Conservation (phyloP, 352 stramenopile species). For the Globisporangium acanthophoron region DNA sequence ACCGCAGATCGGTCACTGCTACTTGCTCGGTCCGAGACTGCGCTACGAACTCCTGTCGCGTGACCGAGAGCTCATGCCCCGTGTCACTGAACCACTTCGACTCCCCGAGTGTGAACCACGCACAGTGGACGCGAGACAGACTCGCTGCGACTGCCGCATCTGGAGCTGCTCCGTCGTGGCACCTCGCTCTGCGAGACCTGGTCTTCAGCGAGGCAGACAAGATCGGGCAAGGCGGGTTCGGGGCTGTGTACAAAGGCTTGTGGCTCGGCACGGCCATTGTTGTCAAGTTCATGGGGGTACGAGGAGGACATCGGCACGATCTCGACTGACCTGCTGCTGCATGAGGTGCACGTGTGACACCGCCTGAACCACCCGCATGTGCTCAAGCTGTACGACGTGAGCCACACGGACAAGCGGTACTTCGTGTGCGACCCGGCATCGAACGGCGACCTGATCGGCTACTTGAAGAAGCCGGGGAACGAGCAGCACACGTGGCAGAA, state of each 20-base stretch:
- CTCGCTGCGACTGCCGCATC: neutral
- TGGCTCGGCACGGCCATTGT: neutral
- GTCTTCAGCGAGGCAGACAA: neutral
- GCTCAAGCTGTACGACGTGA: neutral
- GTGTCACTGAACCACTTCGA: neutral
- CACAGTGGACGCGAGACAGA: neutral
- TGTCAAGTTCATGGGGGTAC: neutral
- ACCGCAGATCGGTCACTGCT: neutral
- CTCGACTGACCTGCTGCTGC: slow-evolving; percentile 1
- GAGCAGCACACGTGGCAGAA: slow-evolving; percentile 1
- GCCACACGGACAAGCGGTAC: slow-evolving; percentile 1
- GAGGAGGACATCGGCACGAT: neutral
- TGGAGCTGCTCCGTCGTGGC: neutral
- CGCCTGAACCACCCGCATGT: neutral
- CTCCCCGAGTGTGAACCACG: neutral
- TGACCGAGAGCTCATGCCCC: neutral
- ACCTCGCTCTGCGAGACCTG: neutral
- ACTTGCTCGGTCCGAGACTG: neutral
- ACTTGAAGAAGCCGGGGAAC: neutral
- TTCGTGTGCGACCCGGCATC: neutral
- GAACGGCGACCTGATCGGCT: neutral
- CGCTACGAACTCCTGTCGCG: neutral
- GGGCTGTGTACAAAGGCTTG: neutral
- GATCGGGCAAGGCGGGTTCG: neutral
- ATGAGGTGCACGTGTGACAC: neutral